Base-by-base conservation (phyloP, 495 filamentous ascomycete species). In the Poronia punctata region DNA sequence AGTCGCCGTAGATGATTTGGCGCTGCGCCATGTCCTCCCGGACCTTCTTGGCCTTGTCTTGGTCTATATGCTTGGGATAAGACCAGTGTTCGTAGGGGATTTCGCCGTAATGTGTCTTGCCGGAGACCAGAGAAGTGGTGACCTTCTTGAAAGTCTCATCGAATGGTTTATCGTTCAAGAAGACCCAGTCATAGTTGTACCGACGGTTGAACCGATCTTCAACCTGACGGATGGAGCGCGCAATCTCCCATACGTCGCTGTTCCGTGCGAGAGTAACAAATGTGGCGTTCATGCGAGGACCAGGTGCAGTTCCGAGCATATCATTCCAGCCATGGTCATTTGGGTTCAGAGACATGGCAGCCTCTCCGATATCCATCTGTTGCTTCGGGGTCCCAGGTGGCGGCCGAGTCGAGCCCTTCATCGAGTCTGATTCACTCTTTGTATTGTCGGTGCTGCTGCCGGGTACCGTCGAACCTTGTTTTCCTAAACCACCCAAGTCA, bases 131-230 rank as follows among this genome's bases (percentile, higher is more conserved):
- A 4, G 86, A 77, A 8, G 78, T 80, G 11, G 92, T 98, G 40
- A 98, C 75, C 54, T 84, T 88, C 65, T 86, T 97, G 69, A 98
- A 98, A 8, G 78, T 76, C 1, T 85, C 82, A 51, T 95, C 84
- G 52, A 98, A 98, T 1, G 86, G 83, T 57, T 87, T 76, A 58
- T 98, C 92, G 61, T 98, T 98, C 48, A 98, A 63, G 69, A 98
- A 98, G 19, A 98, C 93, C 92, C 92, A 98, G 57, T 97, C 92
- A 62, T 98, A 98, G 68, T 96, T 82, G 63, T 83, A 97, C 35
- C 88, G 82, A 49, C 79, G 76, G 65, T 98, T 98, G 79, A 98
- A 97, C 48, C 92, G 83, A 59, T 98, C 92, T 65, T 98, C 92
- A 23, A 98, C 79, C 48, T 90, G 82, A 16, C 92, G 86, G 55